These are phyloP conservation scores for Lentinula sp. DNA, from an alignment of 768 basidiomycete species.

Conservation along the genomic window DNA sequence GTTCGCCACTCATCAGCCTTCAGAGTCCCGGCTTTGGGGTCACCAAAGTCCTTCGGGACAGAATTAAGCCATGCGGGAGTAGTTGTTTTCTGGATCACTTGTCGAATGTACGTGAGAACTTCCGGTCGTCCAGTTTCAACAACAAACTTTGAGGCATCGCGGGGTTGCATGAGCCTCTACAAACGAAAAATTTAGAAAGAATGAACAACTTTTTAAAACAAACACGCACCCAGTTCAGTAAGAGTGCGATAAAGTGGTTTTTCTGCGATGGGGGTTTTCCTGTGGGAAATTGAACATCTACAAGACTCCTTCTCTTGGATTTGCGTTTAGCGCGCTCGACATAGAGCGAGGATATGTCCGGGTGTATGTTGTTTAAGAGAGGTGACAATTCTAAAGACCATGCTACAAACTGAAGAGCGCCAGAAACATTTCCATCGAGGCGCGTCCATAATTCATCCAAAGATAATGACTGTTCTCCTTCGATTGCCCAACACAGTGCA, in stretches of 20 bases:
- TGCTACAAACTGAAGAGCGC: neutral
- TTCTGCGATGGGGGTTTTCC: neutral
- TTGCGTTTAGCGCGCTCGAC: neutral
- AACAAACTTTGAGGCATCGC: neutral
- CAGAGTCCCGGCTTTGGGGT: constrained; percentile 21
- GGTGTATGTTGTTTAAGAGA: neutral
- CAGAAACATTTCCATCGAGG: neutral
- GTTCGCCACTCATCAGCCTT: constrained; percentile 32
- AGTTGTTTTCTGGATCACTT: constrained; percentile 15
- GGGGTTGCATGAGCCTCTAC: neutral
- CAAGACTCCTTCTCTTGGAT: neutral
- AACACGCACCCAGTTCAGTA: neutral
- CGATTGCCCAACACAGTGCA: neutral
- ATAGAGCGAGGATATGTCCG: neutral
- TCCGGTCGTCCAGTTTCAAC: neutral
- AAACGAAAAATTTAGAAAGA: neutral
- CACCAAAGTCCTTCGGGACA: constrained; percentile 21
- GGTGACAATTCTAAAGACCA: neutral
- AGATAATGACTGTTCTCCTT: neutral
- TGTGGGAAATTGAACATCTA: neutral
- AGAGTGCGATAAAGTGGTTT: neutral
- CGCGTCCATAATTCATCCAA: neutral
- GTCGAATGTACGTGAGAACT: constrained; percentile 11
- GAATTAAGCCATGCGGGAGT: constrained; percentile 21
- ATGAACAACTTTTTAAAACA: neutral